Base-by-base conservation (phyloP, 495 filamentous ascomycete species). In the Neurospora sp. region DNA sequence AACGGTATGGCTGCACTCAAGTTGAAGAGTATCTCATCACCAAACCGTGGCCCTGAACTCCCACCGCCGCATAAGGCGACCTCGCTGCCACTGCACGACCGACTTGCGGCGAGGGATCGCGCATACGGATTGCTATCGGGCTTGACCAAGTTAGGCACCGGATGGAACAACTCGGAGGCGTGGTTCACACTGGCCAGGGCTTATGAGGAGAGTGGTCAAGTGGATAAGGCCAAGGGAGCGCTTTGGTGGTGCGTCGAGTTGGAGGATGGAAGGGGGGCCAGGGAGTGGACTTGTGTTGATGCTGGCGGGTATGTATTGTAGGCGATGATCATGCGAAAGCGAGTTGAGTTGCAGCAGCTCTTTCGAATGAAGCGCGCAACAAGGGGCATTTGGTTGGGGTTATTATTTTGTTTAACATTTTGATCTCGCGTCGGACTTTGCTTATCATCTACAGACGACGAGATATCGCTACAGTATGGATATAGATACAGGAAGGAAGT, bases 161-260 rank as follows among this genome's bases (percentile, higher is more conserved):
- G 94, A 6, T 98, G 96, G 96, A 93, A 97, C 79, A 88, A 90
- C 76, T 89, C 90, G n/a, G 96, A 97, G 78, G 96, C 94, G 22
- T 99, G 96, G 96, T 94, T 91, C 76, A 89, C 90, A 10, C 87
- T 99, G 17, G 93, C 96, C 1, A 84, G 92, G 74, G 93, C 90
- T 65, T 92, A 97, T 75, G 95, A 98, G 81, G 89, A 90, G 71
- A 90, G 91, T 70, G 91, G 91, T 8, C 92, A 98, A 83, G 79
- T 88, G 8, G 92, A 94, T 61, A 97, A 94, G 78, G 89, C 96
- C 65, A 94, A 93, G 78, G 85, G 87, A 69, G 89, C 88, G 72
- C 83, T 93, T 4, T 93, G 91, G 91, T 92, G 90, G 87, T 91
- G 89, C 74, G 89, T 94, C 3, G 90, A 92, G 79, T 81, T 93